Base-by-base conservation (phyloP, 2,329 filamentous ascomycete genomes). In the Epichloe gansuensis region DNA sequence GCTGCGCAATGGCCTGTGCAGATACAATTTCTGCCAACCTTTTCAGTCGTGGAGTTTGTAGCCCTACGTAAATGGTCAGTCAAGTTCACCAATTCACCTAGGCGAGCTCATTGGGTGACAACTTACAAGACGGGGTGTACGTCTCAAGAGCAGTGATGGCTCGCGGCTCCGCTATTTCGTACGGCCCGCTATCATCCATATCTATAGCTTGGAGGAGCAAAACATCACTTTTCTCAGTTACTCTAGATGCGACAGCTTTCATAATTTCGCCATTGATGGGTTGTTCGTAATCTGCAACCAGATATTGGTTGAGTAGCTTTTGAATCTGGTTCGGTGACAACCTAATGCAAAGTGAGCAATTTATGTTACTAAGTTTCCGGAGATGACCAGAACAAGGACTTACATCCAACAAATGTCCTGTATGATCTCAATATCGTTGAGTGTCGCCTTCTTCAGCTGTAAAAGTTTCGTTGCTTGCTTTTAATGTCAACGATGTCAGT, bases 391-490 rank as follows among this genome's bases (percentile, higher is more conserved):
- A n/a, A 8, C 31, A 5, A 21, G 8, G 13, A 80, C 87, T 82
- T 73, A 94, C 91, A 97, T 97, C 91, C 91, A 97, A 79, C 93
- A 98, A 62, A 98, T 98, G 67, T 98, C 93, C 74, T 98, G 93
- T 63, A 98, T 98, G 63, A 98, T 98, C 72, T 98, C 93, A 63
- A 98, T 98, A 64, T 98, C 93, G 67, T 97, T 98, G 66, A 98
- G 73, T 1, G 93, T 98, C 8, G 93, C 93, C 74, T 98, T 98
- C 83, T 98, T 98, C 57, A 98, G 77, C 69, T 98, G 93, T 58
- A 98, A 77, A 57, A 98, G 83, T 74, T 98, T 98, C 21, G 93
- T 98, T 50, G 93, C 93, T 87, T 97, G 91, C 54, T 55, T 25
- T 35, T 25, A 34, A 47, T 4, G 27, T 23, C 4, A 25, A 51